Evolutionary conservation across 2,329 filamentous ascomycete genomes (phyloP), one percentile per base, ranked within the genome.

Genomic region (Aureobasidium lini): DNA sequence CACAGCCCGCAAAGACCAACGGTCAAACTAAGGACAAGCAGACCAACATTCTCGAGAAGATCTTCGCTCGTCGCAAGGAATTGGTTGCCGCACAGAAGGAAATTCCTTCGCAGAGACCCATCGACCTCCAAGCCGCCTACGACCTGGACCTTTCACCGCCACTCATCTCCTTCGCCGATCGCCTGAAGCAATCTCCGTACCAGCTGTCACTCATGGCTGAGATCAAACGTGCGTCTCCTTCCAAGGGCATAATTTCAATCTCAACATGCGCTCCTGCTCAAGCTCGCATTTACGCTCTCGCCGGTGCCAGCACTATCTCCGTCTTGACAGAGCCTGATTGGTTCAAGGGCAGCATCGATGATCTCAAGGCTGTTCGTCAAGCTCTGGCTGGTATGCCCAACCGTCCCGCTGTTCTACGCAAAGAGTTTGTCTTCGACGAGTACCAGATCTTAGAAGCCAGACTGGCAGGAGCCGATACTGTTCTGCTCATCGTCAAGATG

Each of bases 271-370:
- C 94, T 9, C 91, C 94, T 28, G 85, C 87, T 5, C 94, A 99
- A 73, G 94, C 95, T 43, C 85, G 86, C 64, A 90, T 88, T 65
- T 99, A 99, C 72, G 94, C 95, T 9, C 81, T 94, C 54, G 92
- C 94, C 6, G 95, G 94, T 13, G 94, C 94, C 49, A 97, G 93
- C 71, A 90, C 95, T 40, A 99, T 99, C 65, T 97, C 94, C 1
- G 94, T 99, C n/a, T 82, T 99, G 48, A 99, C 94, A 0, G 94
- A 99, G 74, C 94, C 95, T 0, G 89, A 97, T 70, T 99, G 94
- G 94, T 99, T 99, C 80, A 97, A 96, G 76, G 94, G 94, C 49
- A 95, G 88, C 73, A 92, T 99, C 62, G 93, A 99, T 61, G 94
- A 99, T 71, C 77, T 99, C 57, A 84, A 89, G 62, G 85, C 87